Conservation (phyloP, 176 grass and related monocot species). For the Musa schizocarpa region DNA sequence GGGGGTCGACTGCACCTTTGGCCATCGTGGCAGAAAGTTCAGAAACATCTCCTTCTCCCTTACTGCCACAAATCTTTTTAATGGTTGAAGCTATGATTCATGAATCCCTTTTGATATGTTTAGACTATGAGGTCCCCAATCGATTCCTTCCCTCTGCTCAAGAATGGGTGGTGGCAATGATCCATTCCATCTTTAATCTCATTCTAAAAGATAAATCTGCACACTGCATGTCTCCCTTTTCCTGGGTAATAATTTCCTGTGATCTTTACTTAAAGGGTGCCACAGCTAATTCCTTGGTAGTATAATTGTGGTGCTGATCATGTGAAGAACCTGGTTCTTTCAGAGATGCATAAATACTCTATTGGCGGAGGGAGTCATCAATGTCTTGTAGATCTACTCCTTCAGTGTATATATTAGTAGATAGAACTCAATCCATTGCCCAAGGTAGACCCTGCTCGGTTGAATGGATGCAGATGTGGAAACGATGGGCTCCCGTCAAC, state of each 20-base stretch:
- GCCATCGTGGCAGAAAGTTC: not conserved
- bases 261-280: conserved; percentile 10
- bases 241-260: conserved; percentile 5
- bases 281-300: conserved; percentile 9
- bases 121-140: not conserved
- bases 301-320: conserved; percentile 1
- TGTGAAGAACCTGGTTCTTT: conserved; percentile 15
- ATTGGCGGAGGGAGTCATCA: not conserved
- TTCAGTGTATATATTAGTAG: not conserved
- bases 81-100: not conserved
- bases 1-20: conserved; percentile 3
- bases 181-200: conserved; percentile 7
- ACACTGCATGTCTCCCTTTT: not conserved
- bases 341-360: not conserved
- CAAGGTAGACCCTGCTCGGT: too few species aligned
- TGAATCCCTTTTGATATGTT: not conserved
- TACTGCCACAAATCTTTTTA: not conserved
- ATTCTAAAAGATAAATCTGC: not conserved
- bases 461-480: conserved; percentile 33
- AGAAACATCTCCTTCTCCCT: not conserved
- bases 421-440: not conserved
- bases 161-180: not conserved
- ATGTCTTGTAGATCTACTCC: not conserved
- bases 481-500: conserved; percentile 15
- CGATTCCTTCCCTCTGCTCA: not conserved